Evolutionary conservation across 1,284 basidiomycete species (phyloP).

Genomic region (Vanrija humicola): DNA sequence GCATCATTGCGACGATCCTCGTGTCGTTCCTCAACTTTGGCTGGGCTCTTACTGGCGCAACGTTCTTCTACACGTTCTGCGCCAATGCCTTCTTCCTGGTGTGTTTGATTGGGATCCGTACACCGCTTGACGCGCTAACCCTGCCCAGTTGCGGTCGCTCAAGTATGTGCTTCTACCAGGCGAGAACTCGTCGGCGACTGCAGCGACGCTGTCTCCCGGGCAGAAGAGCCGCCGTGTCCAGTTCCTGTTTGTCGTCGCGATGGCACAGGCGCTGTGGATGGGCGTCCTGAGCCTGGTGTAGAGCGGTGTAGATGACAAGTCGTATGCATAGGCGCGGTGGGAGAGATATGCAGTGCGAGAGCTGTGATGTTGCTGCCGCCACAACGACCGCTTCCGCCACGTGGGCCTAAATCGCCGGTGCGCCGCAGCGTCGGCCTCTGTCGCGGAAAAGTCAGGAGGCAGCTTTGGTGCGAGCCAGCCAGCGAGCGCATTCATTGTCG

Average conservation of each 20-base stretch:
- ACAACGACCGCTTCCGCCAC: not conserved
- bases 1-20: conserved; percentile 48
- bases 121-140: not conserved
- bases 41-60: conserved; percentile 61
- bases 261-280: conserved; percentile 80
- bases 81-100: conserved; percentile 94
- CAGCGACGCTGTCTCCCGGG: conserved; percentile 68
- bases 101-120: conserved; percentile 37
- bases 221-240: conserved; percentile 78
- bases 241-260: conserved; percentile 68
- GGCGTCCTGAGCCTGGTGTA: conserved; percentile 63
- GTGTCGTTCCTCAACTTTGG: conserved; percentile 52
- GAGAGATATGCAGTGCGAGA: not conserved
- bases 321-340: not conserved
- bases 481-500: conserved; percentile 1
- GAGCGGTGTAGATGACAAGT: not conserved
- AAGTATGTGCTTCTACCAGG: conserved; percentile 84
- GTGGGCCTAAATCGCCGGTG: conserved; percentile 2
- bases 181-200: conserved; percentile 50
- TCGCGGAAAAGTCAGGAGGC: conserved; percentile 2
- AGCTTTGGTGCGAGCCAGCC: not conserved
- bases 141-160: conserved; percentile 69
- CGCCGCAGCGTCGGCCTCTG: not conserved
- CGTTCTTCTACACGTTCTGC: conserved; percentile 78
- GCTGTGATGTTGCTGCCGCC: not conserved